Conservation (phyloP, 345 rosid genomes). For the Euclidium syriacum region DNA sequence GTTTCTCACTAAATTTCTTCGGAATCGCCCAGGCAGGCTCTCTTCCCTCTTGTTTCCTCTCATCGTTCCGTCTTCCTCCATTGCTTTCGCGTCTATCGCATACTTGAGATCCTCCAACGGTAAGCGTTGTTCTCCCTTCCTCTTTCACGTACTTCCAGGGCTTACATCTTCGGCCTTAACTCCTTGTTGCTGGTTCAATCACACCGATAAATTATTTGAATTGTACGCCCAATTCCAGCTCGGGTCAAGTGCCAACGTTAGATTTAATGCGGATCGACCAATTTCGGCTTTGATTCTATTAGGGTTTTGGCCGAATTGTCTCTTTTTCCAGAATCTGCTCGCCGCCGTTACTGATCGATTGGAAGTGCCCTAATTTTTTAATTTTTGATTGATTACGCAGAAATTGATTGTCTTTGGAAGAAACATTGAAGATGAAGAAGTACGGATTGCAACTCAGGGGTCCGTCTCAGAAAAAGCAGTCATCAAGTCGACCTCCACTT, state of each 20-base stretch:
- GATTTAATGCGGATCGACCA: not conserved
- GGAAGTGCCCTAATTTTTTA: not conserved
- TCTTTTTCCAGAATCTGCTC: no score
- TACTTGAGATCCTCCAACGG: no score
- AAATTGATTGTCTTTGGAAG: not conserved
- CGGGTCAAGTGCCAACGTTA: not conserved
- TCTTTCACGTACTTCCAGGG: no score
- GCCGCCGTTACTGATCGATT: no score
- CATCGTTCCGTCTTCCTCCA: no score
- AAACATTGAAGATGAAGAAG: conserved; percentile 55
- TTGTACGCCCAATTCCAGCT: not conserved
- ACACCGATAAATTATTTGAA: not conserved
- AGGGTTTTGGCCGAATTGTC: not conserved
- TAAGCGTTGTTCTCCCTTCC: no score
- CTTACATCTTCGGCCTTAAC: not conserved
- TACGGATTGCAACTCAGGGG: conserved; percentile 83
- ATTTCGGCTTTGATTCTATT: not conserved
- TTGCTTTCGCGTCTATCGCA: no score
- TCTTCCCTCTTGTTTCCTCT: no score
- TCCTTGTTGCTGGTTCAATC: not conserved
- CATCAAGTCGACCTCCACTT: conserved; percentile 48
- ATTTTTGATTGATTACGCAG: not conserved
- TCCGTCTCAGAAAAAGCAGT: conserved; percentile 54
- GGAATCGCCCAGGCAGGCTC: no score
- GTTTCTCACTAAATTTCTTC: no score